These are phyloP conservation scores for Auricularia auricula-judae DNA, from an alignment of 768 basidiomycete species.

Conservation along the genomic window DNA sequence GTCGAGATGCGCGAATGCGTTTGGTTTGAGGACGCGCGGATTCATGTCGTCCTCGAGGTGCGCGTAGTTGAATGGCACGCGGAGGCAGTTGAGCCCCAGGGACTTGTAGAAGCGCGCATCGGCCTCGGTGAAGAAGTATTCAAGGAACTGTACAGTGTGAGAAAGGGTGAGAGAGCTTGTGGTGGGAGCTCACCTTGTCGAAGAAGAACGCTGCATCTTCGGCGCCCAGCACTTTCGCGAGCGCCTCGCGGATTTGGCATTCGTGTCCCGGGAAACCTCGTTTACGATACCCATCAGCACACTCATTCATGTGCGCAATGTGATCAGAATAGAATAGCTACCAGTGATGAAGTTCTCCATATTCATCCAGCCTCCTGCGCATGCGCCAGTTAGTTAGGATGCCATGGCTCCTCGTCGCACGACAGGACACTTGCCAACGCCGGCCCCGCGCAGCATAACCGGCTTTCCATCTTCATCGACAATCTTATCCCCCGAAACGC, in stretches of 20 bases:
- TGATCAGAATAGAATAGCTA: not conserved
- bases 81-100: slow-evolving; percentile 20
- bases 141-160: slow-evolving; percentile 16
- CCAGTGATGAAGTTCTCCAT: slow-evolving; percentile 18
- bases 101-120: slow-evolving; percentile 20
- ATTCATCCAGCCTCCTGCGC: slow-evolving; percentile 18
- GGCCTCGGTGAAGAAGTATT: slow-evolving; percentile 23
- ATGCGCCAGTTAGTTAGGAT: not conserved
- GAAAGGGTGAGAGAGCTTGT: not conserved
- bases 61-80: slow-evolving; percentile 11
- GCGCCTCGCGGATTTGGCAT: slow-evolving; percentile 15
- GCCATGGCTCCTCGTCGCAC: not conserved
- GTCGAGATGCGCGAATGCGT: slow-evolving; percentile 23
- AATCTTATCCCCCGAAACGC: slow-evolving; percentile 9
- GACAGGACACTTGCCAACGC: slow-evolving; percentile 10
- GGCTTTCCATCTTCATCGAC: slow-evolving; percentile 10
- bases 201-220: slow-evolving; percentile 25
- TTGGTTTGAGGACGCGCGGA: slow-evolving; percentile 20
- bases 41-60: slow-evolving; percentile 19
- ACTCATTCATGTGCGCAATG: not conserved
- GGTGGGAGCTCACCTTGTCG: slow-evolving; percentile 16
- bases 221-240: slow-evolving; percentile 19
- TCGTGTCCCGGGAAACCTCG: slow-evolving; percentile 22
- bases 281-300: not conserved
- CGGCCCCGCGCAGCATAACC: slow-evolving; percentile 14